Evolutionary conservation across 495 filamentous ascomycete genomes (phyloP), one percentile per base, ranked within the genome.

Genomic region (Elaphomyces granulatus): DNA sequence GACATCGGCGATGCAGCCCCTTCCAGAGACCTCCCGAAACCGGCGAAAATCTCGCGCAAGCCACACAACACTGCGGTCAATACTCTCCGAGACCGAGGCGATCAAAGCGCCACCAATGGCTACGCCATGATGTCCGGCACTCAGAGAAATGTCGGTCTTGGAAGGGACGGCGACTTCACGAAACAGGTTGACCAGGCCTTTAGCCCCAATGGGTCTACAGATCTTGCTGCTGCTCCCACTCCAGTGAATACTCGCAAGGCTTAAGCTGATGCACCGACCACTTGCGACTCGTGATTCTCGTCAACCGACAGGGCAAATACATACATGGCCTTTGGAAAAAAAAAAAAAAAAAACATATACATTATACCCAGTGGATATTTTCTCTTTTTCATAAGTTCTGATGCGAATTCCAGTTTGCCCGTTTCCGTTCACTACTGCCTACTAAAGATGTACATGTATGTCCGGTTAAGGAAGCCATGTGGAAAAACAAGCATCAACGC

Each of bases 1-100:
- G 78, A 73, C 50, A 79, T 96, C 45, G 92, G 90, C 38, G 67
- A 60, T n/a, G 85, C 88, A 4, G 50, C 68, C 3, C 75, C 80
- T 62, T 81, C 83, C 10, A 65, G 59, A 23, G 71, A 81, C 50
- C 72, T 95, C 34, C 83, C 86, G 3, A 49, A 60, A 36, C 58
- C 75, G n/a, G 67, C 70, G 0, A 39, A 67, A 34, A 66, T 93
- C 28, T 71, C 66, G 23, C 79, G 83, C 47, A 94, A 93, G 67
- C 46, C 66, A 4, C 75, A 73, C 52, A 48, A 48, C 14, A 54
- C 66, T 16, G 64, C 58, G 32, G 34, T 53, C 10, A 39, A 41
- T 26, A 35, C 32, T 38, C 32, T 40, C 15, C 41, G 42, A 19
- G 42, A 54, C 31, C 43, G 26, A 15, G 20, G 20, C 8, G 34